phyloP scores from a whole-genome alignment of 2,329 filamentous ascomycete genomes.

The Sclerotinia glacialis region DNA sequence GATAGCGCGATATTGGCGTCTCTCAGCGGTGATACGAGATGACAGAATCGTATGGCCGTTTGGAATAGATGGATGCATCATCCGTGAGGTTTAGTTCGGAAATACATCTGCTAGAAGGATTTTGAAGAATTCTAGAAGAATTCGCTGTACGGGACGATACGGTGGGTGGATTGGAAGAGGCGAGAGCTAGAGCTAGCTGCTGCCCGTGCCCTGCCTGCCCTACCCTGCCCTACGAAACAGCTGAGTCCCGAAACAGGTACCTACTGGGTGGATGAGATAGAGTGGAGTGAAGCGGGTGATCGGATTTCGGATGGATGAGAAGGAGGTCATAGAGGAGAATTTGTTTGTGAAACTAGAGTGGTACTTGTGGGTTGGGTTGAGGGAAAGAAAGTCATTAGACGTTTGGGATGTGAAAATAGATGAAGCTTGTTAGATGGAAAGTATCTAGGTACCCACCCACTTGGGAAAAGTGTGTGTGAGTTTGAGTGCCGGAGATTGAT shows the following conservation, averaged over 20 bases:
- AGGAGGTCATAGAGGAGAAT: constrained; percentile 4
- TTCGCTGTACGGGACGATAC: constrained; percentile 6
- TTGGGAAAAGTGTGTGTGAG: constrained; percentile 5
- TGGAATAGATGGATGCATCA: constrained; percentile 15
- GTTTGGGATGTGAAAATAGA: neutral
- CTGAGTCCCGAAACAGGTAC: constrained; percentile 10
- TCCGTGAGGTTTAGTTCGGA: neutral
- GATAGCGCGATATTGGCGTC: neutral
- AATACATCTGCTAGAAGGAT: constrained; percentile 10
- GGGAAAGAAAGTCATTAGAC: neutral
- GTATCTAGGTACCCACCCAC: neutral
- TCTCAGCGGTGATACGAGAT: neutral
- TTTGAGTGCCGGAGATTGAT: neutral
- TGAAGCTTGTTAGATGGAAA: constrained; percentile 1
- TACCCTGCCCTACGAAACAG: constrained; percentile 17
- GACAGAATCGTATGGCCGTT: neutral
- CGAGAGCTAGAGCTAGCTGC: neutral
- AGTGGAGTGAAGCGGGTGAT: constrained; percentile 13
- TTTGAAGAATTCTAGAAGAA: constrained; percentile 7
- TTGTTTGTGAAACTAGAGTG: constrained; percentile 1
- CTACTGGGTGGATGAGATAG: constrained; percentile 11
- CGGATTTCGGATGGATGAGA: constrained; percentile 16
- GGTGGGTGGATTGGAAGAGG: neutral
- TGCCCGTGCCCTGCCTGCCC: constrained; percentile 10
- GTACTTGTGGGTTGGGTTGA: neutral